Base-by-base conservation (phyloP, 495 filamentous ascomycete species). In the Penicillium egyptiacum region DNA sequence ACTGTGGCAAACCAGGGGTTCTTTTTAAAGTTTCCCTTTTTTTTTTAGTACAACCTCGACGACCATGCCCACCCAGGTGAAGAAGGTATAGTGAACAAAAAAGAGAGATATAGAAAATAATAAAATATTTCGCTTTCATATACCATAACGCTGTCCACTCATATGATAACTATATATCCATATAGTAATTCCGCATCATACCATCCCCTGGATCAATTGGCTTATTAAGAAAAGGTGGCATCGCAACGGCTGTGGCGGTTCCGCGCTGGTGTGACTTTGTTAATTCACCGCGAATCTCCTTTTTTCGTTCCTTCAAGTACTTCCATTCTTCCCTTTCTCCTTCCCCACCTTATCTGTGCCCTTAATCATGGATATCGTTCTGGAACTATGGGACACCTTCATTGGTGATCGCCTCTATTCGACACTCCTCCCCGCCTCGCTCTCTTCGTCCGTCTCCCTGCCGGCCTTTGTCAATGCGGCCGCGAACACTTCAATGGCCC, bases 311-410 rank as follows among this genome's bases (percentile, higher is more conserved):
- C 45, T 50, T 43, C 50, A 51, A 49, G 35, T 57, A 17, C 35
- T n/a, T 19, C 52, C 47, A 35, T 39, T 30, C 35, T 40, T 33
- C 25, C 14, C 35, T 40, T 48, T n/a, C 52, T 44, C 39, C 48
- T 37, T 11, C 39, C 22, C 53, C 16, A 25, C 33, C 28, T 1
- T 26, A 43, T 53, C 50, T 28, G 50, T 53, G 50, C 9, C 10
- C 23, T 20, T 16, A 46, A 57, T 73, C 60, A 97, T 98, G 93
- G 93, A 98, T 83, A 83, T 96, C 76, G 83, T 92, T 30, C 86
- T 98, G 58, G 90, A 96, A 72, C 51, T 92, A 62, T 83, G 81
- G 73, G 94, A 98, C 74, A 92, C 85, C 72, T 89, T 88, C 72
- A 63, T 93, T 59, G 88, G 86, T 74, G 93, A 98, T 76, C 82